Conservation (phyloP, 1,139 yeast genomes). For the Blastobotrys petasosporus region DNA sequence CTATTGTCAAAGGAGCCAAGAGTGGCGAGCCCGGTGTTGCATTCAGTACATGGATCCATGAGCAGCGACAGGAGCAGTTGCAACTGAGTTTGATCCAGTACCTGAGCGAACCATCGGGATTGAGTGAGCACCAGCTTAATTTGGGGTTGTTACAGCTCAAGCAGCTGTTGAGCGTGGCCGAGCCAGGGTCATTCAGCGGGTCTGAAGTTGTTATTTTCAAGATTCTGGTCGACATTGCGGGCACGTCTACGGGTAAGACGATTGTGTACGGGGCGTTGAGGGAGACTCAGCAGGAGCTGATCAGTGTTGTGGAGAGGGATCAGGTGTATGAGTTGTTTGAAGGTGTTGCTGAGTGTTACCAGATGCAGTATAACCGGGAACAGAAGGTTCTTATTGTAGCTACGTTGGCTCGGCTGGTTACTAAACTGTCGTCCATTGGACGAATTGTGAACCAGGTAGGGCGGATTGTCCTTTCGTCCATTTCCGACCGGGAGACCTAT, state of each 20-base stretch:
- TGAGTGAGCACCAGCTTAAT: constrained; percentile 19
- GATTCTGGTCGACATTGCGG: constrained; percentile 17
- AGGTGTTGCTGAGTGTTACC: background rate
- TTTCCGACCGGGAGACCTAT: constrained; percentile 22
- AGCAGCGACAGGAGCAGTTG: constrained; percentile 17
- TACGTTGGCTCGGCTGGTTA: constrained; percentile 14
- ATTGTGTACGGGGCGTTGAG: constrained; percentile 21
- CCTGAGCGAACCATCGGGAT: constrained; percentile 11
- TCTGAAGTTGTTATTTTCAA: constrained; percentile 17
- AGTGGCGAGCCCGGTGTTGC: constrained; percentile 15
- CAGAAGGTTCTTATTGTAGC: constrained; percentile 15
- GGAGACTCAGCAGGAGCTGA: constrained; percentile 20
- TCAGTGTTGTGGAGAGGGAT: constrained; percentile 10
- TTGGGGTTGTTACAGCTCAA: constrained; percentile 22
- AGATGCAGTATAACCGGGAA: constrained; percentile 8
- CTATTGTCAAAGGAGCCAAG: constrained; percentile 20
- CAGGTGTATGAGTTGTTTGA: constrained; percentile 4
- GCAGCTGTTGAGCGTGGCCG: constrained; percentile 17
- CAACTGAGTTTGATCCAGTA: constrained; percentile 18
- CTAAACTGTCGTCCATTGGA: constrained; percentile 11
- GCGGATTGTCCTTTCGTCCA: constrained; percentile 16
- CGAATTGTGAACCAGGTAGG: constrained; percentile 12
- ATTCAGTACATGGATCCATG: constrained; percentile 20
- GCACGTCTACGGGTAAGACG: constrained; percentile 14
- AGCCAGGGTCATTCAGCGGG: constrained; percentile 15